Base-by-base conservation (phyloP, 768 basidiomycete species). In the Leccinum truebloodii region DNA sequence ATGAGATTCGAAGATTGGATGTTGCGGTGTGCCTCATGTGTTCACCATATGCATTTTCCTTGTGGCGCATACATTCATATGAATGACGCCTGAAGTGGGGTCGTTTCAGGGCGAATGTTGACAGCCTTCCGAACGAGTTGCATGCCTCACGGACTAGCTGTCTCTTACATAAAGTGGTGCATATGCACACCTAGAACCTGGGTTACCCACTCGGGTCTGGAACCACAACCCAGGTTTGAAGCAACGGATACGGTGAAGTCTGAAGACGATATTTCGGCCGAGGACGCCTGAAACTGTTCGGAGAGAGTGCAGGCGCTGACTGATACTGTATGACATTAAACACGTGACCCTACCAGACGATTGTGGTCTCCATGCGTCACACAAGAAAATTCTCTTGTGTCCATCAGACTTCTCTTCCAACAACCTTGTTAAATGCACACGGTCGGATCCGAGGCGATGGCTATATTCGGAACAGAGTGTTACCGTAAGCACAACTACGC, bases 391-490 rank as follows among this genome's bases (percentile, higher is more conserved):
- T 57, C 37, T 7, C n/a, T 58, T 59, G 26, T 54, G 57, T 35
- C 55, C 37, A 50, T 57, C 53, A 56, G 26, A 30, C 46, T 37
- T 57, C 44, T 55, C 39, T 46, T 20, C 52, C 30, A 37, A 16
- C 12, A 50, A 20, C 54, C 12, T 52, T 35, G 52, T 54, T 59
- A 75, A 4, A 73, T 56, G 50, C 73, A 74, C 32, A 74, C 74
- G 12, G 71, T 73, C 37, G 73, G 73, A 54, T 74, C 73, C 53
- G 57, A 71, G 14, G 73, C 68, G n/a, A 74, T 73, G 52, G 61
- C 73, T 75, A 49, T 53, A 51, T n/a, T 18, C 49, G 44, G 57
- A 52, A 58, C 30, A 30, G 10, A 44, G 41, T n/a, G 37, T 51
- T 37, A 62, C 34, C 13, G 30, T 62, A 50, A 67, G 58, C 26